Percentiles rank a stretch among this genome's conserved stretches.
Conservation (phyloP, 108 stramenopile genomes). For the Skeletonema tropicum region DNA sequence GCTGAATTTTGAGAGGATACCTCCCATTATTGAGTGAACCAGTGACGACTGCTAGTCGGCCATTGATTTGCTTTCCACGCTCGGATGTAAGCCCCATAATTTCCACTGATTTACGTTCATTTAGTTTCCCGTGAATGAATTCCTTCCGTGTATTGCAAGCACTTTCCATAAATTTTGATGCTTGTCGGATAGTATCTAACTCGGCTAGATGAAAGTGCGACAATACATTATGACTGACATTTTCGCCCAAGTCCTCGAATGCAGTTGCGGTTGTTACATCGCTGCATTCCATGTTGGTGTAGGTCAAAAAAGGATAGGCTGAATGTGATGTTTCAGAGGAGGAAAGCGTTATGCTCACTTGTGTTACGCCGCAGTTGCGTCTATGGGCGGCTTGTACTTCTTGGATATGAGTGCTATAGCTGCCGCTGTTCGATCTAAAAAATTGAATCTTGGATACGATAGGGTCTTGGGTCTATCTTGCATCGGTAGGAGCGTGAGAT, state of each 20-base stretch:
- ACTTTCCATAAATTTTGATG: slow-evolving; percentile 3
- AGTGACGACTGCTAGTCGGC: slow-evolving; percentile 7
- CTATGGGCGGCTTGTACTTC: too few relatives aligned
- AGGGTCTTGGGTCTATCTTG: too few relatives aligned
- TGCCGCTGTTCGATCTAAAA: too few relatives aligned
- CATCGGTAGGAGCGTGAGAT: too few relatives aligned
- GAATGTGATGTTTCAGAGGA: too few relatives aligned
- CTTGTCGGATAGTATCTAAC: slow-evolving; percentile 5
- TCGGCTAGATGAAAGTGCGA: slow-evolving; percentile 8
- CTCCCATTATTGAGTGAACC: slow-evolving; percentile 14
- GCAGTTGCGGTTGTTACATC: neutral
- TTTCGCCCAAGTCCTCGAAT: slow-evolving; percentile 2
- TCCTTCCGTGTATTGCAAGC: slow-evolving; percentile 16
- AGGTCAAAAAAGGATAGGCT: too few relatives aligned
- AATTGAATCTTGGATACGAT: too few relatives aligned
- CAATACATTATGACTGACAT: neutral
- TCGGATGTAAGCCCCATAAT: slow-evolving; percentile 16
- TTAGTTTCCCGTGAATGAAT: slow-evolving; percentile 17
- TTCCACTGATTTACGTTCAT: neutral
- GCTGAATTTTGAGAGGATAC: slow-evolving; percentile 19
- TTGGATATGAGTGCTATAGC: too few relatives aligned
- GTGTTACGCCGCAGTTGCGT: too few relatives aligned
- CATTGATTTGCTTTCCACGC: slow-evolving; percentile 18
- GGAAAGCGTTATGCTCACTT: too few relatives aligned
- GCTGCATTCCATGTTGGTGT: neutral